Base-by-base conservation (phyloP, 495 filamentous ascomycete species). In the Podospora australis region DNA sequence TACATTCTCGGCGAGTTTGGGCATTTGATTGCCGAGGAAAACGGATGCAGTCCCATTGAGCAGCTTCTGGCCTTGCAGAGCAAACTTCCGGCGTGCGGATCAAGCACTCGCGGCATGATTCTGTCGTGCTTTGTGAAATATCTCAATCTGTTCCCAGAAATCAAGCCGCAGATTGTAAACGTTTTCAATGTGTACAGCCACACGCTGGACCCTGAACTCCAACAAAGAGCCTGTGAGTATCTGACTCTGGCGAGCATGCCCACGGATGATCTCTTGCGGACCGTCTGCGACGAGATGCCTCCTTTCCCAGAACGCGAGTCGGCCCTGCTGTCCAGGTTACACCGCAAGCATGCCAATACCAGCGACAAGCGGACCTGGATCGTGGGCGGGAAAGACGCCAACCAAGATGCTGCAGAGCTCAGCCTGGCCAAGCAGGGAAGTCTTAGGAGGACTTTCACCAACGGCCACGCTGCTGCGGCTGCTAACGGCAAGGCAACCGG, bases 251-350 rank as follows among this genome's bases (percentile, higher is more conserved):
- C 89, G 17, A 89, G 81, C 34, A 74, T 94, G 49, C 84, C 87
- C 0, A 86, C 87, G 2, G 94, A 99, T 53, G 90, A 97, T 54
- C 79, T 99, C 14, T 75, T 99, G 9, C 85, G 94, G 40, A 97
- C 94, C 1, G 87, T 99, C 1, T 96, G 88, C 66, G 94, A 99
- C 59, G 94, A 99, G 62, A 97, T 99, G 94, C 94, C 94, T 11
- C 90, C 94, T 0, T 99, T 97, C 71, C 94, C 94, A 0, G 90
- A 99, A 65, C 80, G 94, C 43, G 79, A 91, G 16, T 96, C 90
- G 3, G 92, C 92, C 2, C 72, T 99, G 22, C 70, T 99, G 21
- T 96, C 90, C 11, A 78, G 94, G 28, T 78, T 99, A 24, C 92
- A 97, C 64, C 87, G 92, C 68, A 95, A 90, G 67, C 89, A 92